Conservation (phyloP, 78 protist genomes). For the Monocercomonoides exilis region DNA sequence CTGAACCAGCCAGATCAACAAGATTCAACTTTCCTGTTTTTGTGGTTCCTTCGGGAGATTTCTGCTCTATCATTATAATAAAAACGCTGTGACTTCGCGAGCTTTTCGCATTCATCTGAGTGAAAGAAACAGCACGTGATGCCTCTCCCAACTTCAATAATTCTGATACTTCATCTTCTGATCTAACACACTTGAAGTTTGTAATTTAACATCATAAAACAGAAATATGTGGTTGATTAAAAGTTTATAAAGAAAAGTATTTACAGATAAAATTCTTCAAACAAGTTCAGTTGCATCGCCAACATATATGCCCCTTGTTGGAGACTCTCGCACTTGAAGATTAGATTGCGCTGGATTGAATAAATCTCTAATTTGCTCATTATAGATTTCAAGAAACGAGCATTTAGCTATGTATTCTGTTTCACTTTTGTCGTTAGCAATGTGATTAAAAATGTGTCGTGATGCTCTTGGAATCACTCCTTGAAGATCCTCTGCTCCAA, state of each 20-base stretch:
- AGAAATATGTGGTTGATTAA: background rate
- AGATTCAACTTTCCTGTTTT: conserved; percentile 60
- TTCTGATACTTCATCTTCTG: conserved; percentile 39
- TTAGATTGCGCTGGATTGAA: background rate
- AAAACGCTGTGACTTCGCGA: conserved; percentile 68
- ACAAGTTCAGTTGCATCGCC: background rate
- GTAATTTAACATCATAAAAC: background rate
- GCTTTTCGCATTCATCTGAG: conserved; percentile 56
- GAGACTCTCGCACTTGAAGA: conserved; percentile 12
- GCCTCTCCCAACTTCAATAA: conserved; percentile 45
- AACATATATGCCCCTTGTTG: background rate
- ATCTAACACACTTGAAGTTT: conserved; percentile 16
- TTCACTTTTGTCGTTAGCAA: background rate
- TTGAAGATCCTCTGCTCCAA: background rate
- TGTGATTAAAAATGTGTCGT: background rate
- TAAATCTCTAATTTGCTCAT: background rate
- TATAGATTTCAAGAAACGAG: conserved; percentile 3
- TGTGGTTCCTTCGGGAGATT: conserved; percentile 23
- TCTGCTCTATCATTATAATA: conserved; percentile 43
- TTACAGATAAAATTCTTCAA: background rate
- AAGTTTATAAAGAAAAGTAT: background rate
- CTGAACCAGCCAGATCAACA: conserved; percentile 84
- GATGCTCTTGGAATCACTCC: background rate
- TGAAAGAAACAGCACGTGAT: conserved; percentile 53
- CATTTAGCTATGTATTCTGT: background rate